Evolutionary conservation across 352 stramenopile genomes (phyloP), one percentile per base, ranked within the genome.

Genomic region (Halophytophthora polymorphica): DNA sequence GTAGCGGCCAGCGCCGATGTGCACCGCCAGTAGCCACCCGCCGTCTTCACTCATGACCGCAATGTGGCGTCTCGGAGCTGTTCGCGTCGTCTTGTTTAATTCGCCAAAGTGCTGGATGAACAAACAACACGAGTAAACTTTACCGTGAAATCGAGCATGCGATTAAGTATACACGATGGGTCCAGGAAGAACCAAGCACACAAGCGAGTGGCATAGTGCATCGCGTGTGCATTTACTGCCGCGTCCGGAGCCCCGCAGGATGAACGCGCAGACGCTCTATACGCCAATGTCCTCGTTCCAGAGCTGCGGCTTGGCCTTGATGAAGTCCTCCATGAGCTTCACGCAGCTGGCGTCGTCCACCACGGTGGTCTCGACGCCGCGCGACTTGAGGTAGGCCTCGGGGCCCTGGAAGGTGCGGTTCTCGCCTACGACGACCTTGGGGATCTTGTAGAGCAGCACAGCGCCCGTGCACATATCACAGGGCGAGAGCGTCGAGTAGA

Each of bases 1-100:
- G 38, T 87, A 80, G 10, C 60, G 54, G 1, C 80, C 80, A 11
- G 77, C 77, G 41, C 80, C 80, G 36, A 71, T 64, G 54, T 90
- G 80, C 15, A 90, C 68, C 1, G 75, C 80, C 37, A 88, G 41
- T 18, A 80, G n/a, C 77, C 77, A 88, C n/a, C 63, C 61, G 19
- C 50, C n/a, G n/a, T n/a, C n/a, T n/a, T n/a, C n/a, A n/a, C n/a
- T n/a, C n/a, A n/a, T n/a, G n/a, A n/a, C n/a, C n/a, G n/a, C n/a
- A n/a, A n/a, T n/a, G n/a, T n/a, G n/a, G n/a, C n/a, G n/a, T n/a
- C n/a, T n/a, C n/a, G n/a, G n/a, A n/a, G n/a, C n/a, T n/a, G n/a
- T n/a, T 25, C 47, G 15, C 23, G 5, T 50, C 2, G 22, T 53
- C 46, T 54, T 19, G 48, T 47, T 47, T 33, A 54, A 31, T 23